Conservation (phyloP, 2,329 filamentous ascomycete genomes). For the Exserohilum turcica region DNA sequence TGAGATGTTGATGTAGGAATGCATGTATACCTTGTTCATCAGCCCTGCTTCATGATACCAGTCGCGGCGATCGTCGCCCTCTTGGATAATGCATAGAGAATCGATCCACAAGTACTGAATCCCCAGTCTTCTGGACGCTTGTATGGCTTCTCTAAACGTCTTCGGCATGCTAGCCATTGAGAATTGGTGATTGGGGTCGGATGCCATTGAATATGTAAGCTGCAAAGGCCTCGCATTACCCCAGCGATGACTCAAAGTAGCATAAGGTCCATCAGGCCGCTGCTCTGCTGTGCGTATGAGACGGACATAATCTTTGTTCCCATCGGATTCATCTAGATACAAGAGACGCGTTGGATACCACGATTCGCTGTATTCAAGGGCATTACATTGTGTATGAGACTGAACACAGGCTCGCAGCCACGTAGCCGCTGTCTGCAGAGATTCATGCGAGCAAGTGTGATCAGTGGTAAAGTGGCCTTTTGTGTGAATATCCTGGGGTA, state of each 20-base stretch:
- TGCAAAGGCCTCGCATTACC: constrained; percentile 1
- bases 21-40: constrained; percentile 14
- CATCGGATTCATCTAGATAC: background rate
- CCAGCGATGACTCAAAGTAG: constrained; percentile 18
- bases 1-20: constrained; percentile 14
- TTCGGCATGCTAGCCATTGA: constrained; percentile 9
- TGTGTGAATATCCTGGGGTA: too few relatives aligned
- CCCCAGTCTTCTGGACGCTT: constrained; percentile 10
- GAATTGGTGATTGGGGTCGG: background rate
- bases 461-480: background rate
- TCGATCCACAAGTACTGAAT: constrained; percentile 30
- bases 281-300: constrained; percentile 7
- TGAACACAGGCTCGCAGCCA: constrained; percentile 7
- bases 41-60: constrained; percentile 10
- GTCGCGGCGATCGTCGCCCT: background rate
- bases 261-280: constrained; percentile 1
- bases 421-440: background rate
- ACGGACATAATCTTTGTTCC: background rate
- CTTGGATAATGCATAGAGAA: constrained; percentile 13
- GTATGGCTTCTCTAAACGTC: constrained; percentile 26
- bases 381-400: constrained; percentile 1
- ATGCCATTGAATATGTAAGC: constrained; percentile 3
- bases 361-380: too few relatives aligned
- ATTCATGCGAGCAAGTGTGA: background rate
- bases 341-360: constrained; percentile 18